Evolutionary conservation across 129 eudicot species (phyloP).

Genomic region (Flaveria bidentis): DNA sequence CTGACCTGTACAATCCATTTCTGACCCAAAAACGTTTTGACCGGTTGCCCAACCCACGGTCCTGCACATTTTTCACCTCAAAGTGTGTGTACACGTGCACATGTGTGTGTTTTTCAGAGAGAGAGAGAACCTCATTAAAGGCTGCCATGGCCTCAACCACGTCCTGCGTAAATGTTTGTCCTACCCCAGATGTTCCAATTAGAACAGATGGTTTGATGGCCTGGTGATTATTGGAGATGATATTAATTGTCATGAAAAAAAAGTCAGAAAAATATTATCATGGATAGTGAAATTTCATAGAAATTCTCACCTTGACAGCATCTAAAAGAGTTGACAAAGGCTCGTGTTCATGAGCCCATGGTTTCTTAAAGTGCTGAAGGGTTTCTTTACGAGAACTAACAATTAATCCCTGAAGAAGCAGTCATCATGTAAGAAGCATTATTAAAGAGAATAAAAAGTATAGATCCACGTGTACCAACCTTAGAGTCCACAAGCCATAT

Average conservation of each 20-base stretch:
- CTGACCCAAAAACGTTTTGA: not conserved
- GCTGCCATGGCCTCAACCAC: conserved; percentile 87
- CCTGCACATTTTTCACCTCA: not conserved
- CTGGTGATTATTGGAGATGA: conserved; percentile 37
- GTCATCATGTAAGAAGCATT: conserved; percentile 22
- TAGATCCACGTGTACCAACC: conserved; percentile 45
- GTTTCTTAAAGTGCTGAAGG: conserved; percentile 87
- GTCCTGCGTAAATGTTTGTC: conserved; percentile 76
- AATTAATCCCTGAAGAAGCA: conserved; percentile 69
- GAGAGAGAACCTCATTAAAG: conserved; percentile 61
- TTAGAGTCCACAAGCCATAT: conserved; percentile 95
- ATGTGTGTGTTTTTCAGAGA: conserved; percentile 1
- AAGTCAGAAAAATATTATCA: not conserved
- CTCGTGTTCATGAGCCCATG: conserved; percentile 95
- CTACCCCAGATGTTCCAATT: conserved; percentile 94
- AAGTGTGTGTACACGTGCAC: not conserved
- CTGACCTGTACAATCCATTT: not conserved
- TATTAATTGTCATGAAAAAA: not conserved
- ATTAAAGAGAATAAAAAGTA: not conserved
- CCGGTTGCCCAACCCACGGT: not conserved
- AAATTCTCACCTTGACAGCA: conserved; percentile 69
- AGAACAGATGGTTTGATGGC: conserved; percentile 83
- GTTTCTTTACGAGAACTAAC: conserved; percentile 80
- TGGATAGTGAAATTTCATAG: not conserved
- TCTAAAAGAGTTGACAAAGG: conserved; percentile 68